phyloP scores from a whole-genome alignment of 768 basidiomycete genomes.

The Xerocomellus dryophilus region DNA sequence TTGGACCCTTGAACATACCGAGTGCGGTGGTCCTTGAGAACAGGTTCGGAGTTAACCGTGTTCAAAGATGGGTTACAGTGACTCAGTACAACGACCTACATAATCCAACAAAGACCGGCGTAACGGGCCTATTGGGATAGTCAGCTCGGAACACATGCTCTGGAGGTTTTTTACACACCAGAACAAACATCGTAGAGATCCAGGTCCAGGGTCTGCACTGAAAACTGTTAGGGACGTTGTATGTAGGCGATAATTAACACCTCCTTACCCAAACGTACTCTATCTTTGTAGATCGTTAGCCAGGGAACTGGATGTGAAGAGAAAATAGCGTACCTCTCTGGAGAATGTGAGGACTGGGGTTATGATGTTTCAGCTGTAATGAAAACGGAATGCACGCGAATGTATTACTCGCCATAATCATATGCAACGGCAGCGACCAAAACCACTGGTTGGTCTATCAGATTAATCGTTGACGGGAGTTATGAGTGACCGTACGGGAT shows the following conservation, averaged over 20 bases:
- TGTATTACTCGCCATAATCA: background rate
- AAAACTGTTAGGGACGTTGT: background rate
- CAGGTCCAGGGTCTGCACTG: background rate
- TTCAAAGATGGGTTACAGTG: background rate
- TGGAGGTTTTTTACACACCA: background rate
- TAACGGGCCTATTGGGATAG: background rate
- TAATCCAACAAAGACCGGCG: background rate
- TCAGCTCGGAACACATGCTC: background rate
- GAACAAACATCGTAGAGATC: background rate
- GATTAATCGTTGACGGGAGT: background rate
- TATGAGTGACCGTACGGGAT: background rate
- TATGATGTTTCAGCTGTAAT: background rate
- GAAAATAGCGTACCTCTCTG: background rate
- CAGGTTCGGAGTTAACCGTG: background rate
- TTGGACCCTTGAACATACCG: background rate
- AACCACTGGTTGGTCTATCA: background rate
- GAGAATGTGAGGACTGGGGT: background rate
- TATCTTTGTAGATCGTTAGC: background rate
- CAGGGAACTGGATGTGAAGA: background rate
- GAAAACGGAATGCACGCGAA: background rate
- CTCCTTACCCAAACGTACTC: conserved; percentile 1
- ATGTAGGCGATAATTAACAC: background rate
- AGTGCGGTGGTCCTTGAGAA: background rate
- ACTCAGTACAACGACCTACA: background rate
- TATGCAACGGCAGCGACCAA: background rate